Base-by-base conservation (phyloP, 2,329 filamentous ascomycete genomes). In the Aureobasidium pullulans region DNA sequence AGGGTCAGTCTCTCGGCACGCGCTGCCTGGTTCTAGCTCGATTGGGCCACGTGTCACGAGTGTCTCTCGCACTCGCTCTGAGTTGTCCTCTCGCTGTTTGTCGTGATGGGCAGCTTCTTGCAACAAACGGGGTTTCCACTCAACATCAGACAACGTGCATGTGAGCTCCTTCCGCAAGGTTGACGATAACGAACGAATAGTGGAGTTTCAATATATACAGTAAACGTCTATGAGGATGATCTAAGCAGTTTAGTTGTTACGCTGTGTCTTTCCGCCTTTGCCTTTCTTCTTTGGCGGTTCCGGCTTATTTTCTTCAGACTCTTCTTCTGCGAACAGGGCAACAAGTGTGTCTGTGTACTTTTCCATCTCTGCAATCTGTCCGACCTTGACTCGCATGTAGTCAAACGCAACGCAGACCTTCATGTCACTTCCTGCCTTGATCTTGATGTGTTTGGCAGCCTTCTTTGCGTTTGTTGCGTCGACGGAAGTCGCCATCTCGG, bases 361-460 rank as follows among this genome's bases (percentile, higher is more conserved):
- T 64, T 84, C 83, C 48, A 89, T 78, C 71, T 85, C 79, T 62
- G 81, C 81, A 64, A 90, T 88, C 64, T 90, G 87, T 8, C 84
- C 83, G 32, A 91, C 74, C 70, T 79, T 84, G 42, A 91, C 83
- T 5, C 81, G 76, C 88, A 93, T 93, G 65, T 89, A 84, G 68
- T 94, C 89, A 71, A 90, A 90, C 1, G 86, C 89, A 59, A 91
- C 81, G 60, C 89, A 79, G 15, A 90, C 83, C 40, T 85, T 83
- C 76, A 85, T 81, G 62, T 84, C 78, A 19, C 73, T 75, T 6
- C 71, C 74, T 15, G 79, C 72, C 66, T 68, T 68, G 62, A 72
- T 67, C 36, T 66, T 69, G 29, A 70, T 60, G 62, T 48, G 19
- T 59, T 47, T 49, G 54, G 58, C 28, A 10, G 52, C 54, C 65